Evolutionary conservation across 1,284 basidiomycete genomes (phyloP).

Genomic region (Microbotryum violaceum): DNA sequence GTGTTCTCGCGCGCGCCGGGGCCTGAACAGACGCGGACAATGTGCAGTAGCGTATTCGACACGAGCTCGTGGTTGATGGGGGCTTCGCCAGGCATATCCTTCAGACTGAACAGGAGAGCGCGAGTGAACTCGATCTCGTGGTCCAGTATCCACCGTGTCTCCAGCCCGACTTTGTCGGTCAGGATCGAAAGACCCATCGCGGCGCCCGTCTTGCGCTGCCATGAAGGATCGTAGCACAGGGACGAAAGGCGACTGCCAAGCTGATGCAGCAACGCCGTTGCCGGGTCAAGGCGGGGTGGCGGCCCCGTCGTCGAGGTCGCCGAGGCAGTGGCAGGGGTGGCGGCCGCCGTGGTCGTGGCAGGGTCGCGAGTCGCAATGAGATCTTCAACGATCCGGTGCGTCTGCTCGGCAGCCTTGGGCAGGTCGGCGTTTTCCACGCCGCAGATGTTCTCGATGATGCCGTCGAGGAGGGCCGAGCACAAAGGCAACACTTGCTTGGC

Average conservation of each 20-base stretch:
- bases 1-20: conserved; percentile 39
- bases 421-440: conserved; percentile 31
- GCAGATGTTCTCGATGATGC: conserved; percentile 69
- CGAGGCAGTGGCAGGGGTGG: background rate
- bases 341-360: background rate
- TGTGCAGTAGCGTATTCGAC: conserved; percentile 64
- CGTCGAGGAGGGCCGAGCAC: conserved; percentile 56
- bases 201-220: conserved; percentile 79
- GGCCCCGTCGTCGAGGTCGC: background rate
- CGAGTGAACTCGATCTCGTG: conserved; percentile 86
- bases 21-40: conserved; percentile 60
- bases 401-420: conserved; percentile 25
- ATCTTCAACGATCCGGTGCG: conserved; percentile 18
- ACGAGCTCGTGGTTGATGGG: conserved; percentile 75
- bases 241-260: conserved; percentile 71
- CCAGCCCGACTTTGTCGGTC: conserved; percentile 59
- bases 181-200: conserved; percentile 75
- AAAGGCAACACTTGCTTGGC: conserved; percentile 47
- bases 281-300: conserved; percentile 32
- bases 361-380: conserved; percentile 5
- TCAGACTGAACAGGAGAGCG: conserved; percentile 84
- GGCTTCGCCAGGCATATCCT: conserved; percentile 88
- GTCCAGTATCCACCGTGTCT: conserved; percentile 69
- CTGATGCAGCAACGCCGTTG: conserved; percentile 56
- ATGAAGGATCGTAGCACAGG: conserved; percentile 79